Evolutionary conservation across 306 rosid genomes (phyloP), one percentile per base, ranked within the genome.

Genomic region (Acacia melanoxylon): DNA sequence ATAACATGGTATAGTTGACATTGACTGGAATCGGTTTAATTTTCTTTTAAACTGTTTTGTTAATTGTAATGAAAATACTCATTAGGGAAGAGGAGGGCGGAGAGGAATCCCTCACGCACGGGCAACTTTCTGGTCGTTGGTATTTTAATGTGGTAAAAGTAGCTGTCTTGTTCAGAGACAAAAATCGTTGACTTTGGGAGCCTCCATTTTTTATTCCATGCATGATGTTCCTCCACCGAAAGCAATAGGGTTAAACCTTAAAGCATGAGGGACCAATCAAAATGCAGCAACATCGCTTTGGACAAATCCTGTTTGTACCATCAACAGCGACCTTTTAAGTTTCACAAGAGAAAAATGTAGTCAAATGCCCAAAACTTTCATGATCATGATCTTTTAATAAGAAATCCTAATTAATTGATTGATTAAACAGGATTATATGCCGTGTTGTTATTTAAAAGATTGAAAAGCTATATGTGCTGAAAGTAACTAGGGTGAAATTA

Each of bases 201-300:
- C 15, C 41, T 0, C 52, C 4, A 48, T n/a, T n/a, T 82, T 42
- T 72, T 56, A 65, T 37, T 8, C 10, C 6, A 65, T 35, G 37
- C 80, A 29, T 42, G 72, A 58, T 68, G 81, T 45, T 16, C 14
- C 4, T 33, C 44, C 82, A 68, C 87, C 82, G 84, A 78, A 77
- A 79, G 83, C 70, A 51, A 17, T 20, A 75, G 74, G 72, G 45
- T 40, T 48, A 48, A 65, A 37, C 41, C 5, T 37, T 37, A 6
- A 79, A 76, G 54, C 72, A 58, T 8, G 6, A 5, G 31, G 42
- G 40, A 33, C 71, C 51, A 29, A 71, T 59, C 48, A 68, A 12
- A 40, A n/a, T 40, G 25, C 24, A 31, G 44, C 62, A 69, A 79
- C 78, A 44, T 44, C 4, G 14, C 63, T 72, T 42, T 20, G 6